Conservation (phyloP, 208 protist genomes). For the Crithidia thermophila region DNA sequence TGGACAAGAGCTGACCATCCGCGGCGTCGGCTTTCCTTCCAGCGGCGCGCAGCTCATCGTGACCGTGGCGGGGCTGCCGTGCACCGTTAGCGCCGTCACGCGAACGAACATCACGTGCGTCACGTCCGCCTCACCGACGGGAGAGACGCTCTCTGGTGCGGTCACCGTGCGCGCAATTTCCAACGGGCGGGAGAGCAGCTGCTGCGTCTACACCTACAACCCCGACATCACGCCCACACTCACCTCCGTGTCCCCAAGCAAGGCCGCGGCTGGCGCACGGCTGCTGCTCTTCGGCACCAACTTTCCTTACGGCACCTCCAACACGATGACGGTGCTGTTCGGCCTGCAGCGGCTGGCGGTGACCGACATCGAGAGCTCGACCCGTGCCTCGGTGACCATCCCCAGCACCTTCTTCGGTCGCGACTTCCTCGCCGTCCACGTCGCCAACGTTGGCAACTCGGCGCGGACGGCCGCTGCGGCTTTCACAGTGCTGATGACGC, state of each 20-base stretch:
- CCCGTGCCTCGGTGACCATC: conserved; percentile 18
- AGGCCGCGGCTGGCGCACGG: conserved; percentile 12
- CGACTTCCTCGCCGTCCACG: conserved; percentile 26
- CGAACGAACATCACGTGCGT: conserved; percentile 29
- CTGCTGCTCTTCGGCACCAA: conserved; percentile 24
- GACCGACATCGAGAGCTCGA: conserved; percentile 11
- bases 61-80: conserved; percentile 32
- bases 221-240: conserved; percentile 33
- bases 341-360: conserved; percentile 7
- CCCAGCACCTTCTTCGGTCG: conserved; percentile 24
- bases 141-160: not conserved
- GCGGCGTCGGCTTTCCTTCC: conserved; percentile 34
- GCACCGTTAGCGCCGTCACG: conserved; percentile 15
- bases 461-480: not conserved
- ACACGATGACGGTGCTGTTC: conserved; percentile 13
- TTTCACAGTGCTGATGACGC: conserved; percentile 36
- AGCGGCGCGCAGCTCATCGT: conserved; percentile 18
- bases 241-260: conserved; percentile 29
- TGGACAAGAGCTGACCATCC: conserved; percentile 31
- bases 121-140: conserved; percentile 8
- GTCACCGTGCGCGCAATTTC: conserved; percentile 30
- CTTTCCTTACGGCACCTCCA: not conserved
- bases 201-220: conserved; percentile 44
- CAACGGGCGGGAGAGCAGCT: conserved; percentile 25
- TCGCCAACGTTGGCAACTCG: conserved; percentile 26